Base-by-base conservation (phyloP, 495 filamentous ascomycete genomes). In the Hyaloscypha hepaticicola region DNA sequence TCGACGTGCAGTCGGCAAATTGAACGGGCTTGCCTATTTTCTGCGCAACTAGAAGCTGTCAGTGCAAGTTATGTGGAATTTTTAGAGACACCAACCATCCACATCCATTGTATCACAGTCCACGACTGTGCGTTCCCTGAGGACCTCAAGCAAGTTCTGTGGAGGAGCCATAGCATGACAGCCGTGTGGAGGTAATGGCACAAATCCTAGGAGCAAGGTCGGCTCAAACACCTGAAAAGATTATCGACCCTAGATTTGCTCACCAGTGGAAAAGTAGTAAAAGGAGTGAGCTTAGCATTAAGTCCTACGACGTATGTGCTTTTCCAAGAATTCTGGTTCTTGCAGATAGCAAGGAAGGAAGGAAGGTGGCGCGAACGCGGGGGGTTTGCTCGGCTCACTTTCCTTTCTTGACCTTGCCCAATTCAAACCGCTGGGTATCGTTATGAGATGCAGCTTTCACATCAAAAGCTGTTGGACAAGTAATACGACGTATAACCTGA, bases 1-100 rank as follows among this genome's bases (percentile, higher is more conserved):
- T 88, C 3, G 86, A 88, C n/a, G 86, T 89, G 68, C 83, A 88
- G 65, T 89, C 85, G 22, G 79, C 76, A 66, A 88, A 89, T 0
- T 83, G 85, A 14, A 85, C 86, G 0, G 86, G 38, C 12, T 45
- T 45, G 7, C 38, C 38, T 16, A 70, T 25, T 19, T 77, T 70
- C 66, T 75, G 78, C n/a, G 83, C 80, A 6, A 87, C 85, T 85
- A 59, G 48, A 16, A 49, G 16, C 27, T 49, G n/a, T 66, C 33
- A 66, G 67, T 45, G 38, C 48, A 50, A 31, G 26, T 2, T n/a
- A 19, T 65, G 27, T 16, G 53, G 61, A 21, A 24, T 51, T 19
- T 2, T 51, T 11, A 28, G 29, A 55, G 8, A 58, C 16, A 45
- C 69, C 53, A 63, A 83, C 85, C 80, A 70, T 84, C 75, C 29